Evolutionary conservation across 2,329 filamentous ascomycete genomes (phyloP).

Genomic region (Herpotrichia juniperi): DNA sequence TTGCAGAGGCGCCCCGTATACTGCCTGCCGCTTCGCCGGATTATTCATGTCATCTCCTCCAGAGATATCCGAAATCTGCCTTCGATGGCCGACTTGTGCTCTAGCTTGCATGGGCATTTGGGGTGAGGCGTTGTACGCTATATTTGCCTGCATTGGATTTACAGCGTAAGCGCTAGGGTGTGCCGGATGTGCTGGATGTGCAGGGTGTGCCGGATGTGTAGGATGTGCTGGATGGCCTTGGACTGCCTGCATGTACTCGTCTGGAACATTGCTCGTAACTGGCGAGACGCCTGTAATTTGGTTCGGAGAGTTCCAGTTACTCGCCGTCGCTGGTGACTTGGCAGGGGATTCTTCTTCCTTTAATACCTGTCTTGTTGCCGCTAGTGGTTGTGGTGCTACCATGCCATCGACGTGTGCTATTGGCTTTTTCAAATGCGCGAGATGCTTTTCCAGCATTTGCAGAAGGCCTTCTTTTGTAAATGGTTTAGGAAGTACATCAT

Average conservation of each 20-base stretch:
- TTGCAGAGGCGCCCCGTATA: slow-evolving; percentile 55
- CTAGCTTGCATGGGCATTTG: slow-evolving; percentile 46
- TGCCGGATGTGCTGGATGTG: no score
- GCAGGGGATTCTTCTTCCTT: slow-evolving; percentile 69
- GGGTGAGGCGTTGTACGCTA: slow-evolving; percentile 48
- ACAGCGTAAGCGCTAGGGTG: slow-evolving; percentile 48
- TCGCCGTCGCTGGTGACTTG: slow-evolving; percentile 65
- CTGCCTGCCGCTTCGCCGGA: slow-evolving; percentile 64
- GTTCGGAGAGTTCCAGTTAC: slow-evolving; percentile 68
- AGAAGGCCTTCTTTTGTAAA: slow-evolving; percentile 88
- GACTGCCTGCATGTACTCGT: slow-evolving; percentile 54
- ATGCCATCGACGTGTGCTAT: slow-evolving; percentile 49
- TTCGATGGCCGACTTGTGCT: slow-evolving; percentile 51
- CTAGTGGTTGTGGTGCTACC: slow-evolving; percentile 58
- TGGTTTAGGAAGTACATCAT: slow-evolving; percentile 94
- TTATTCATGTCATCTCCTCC: slow-evolving; percentile 58
- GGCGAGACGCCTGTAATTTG: slow-evolving; percentile 65
- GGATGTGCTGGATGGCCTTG: no score
- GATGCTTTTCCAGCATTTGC: slow-evolving; percentile 82
- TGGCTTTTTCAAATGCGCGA: slow-evolving; percentile 80
- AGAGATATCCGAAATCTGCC: slow-evolving; percentile 67
- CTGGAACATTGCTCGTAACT: slow-evolving; percentile 54
- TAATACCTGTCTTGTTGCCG: slow-evolving; percentile 60
- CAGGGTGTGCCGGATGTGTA: no score
- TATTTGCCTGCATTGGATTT: slow-evolving; percentile 38